These are phyloP conservation scores for Astrocystis sublimbata DNA, from an alignment of 495 filamentous ascomycete genomes.

Conservation along the genomic window DNA sequence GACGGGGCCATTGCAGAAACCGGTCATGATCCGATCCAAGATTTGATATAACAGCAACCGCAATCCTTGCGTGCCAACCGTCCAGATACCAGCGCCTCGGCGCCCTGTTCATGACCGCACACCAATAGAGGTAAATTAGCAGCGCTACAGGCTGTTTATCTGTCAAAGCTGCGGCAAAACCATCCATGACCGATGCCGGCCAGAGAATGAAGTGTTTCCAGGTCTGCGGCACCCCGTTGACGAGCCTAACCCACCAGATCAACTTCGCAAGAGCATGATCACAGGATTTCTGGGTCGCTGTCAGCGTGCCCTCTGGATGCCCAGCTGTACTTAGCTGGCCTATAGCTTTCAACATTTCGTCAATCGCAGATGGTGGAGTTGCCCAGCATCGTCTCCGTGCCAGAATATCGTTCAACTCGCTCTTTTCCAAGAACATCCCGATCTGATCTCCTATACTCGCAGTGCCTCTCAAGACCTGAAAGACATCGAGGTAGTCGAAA, in stretches of 20 bases:
- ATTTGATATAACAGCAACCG: constrained; percentile 19
- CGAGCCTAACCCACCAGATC: constrained; percentile 21
- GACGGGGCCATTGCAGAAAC: neutral
- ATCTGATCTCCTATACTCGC: constrained; percentile 20
- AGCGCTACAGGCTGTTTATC: constrained; percentile 21
- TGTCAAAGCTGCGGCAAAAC: constrained; percentile 22
- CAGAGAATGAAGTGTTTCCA: constrained; percentile 28
- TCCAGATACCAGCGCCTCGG: constrained; percentile 26
- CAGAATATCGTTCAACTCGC: constrained; percentile 5
- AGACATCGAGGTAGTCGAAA: constrained; percentile 20
- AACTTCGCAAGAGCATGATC: constrained; percentile 13
- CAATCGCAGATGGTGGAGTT: neutral
- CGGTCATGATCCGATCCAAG: constrained; percentile 20
- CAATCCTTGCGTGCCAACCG: constrained; percentile 24
- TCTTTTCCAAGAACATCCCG: constrained; percentile 21
- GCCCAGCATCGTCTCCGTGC: neutral
- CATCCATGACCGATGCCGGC: constrained; percentile 23
- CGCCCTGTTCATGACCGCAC: constrained; percentile 26
- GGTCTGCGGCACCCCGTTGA: constrained; percentile 20
- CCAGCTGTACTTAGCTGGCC: constrained; percentile 14
- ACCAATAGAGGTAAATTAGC: constrained; percentile 30
- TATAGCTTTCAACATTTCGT: constrained; percentile 13
- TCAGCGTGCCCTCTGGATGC: constrained; percentile 15
- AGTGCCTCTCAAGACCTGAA: constrained; percentile 23
- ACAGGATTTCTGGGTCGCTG: constrained; percentile 16